These are phyloP conservation scores for Thalassia testudinum DNA, from an alignment of 116 monocot genomes.

Conservation along the genomic window DNA sequence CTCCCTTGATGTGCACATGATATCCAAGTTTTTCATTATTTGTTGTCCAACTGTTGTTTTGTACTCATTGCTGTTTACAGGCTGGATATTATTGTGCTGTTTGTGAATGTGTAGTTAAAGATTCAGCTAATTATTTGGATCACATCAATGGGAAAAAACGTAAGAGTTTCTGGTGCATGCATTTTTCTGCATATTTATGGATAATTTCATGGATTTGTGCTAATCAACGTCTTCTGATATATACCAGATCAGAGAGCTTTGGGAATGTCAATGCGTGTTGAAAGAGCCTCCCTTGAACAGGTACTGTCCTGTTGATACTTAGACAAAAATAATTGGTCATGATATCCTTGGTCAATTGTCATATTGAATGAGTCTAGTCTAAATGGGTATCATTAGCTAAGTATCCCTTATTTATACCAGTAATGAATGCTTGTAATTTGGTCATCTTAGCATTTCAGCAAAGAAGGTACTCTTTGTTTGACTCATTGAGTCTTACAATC, in stretches of 20 bases:
- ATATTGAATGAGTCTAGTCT: too few species aligned
- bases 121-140: conserved; percentile 98
- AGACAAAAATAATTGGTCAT: neutral
- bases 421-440: too few species aligned
- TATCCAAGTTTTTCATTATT: neutral
- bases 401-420: too few species aligned
- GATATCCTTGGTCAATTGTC: too few species aligned
- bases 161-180: conserved; percentile 17
- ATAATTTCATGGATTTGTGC: neutral
- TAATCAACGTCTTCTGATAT: neutral
- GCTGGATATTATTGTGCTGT: conserved; percentile 95
- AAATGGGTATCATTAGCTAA: too few species aligned
- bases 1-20: neutral
- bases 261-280: conserved; percentile 99
- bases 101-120: conserved; percentile 98
- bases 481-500: too few species aligned
- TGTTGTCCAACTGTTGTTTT: too few species aligned
- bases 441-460: too few species aligned
- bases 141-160: conserved; percentile 99
- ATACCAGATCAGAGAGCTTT: conserved; percentile 92
- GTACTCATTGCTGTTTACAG: conserved; percentile 31
- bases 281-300: conserved; percentile 93
- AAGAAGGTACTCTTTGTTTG: too few species aligned
- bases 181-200: neutral
- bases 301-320: conserved; percentile 14